phyloP scores from a whole-genome alignment of 2,329 filamentous ascomycete species.

The Karstenula rhodostoma region DNA sequence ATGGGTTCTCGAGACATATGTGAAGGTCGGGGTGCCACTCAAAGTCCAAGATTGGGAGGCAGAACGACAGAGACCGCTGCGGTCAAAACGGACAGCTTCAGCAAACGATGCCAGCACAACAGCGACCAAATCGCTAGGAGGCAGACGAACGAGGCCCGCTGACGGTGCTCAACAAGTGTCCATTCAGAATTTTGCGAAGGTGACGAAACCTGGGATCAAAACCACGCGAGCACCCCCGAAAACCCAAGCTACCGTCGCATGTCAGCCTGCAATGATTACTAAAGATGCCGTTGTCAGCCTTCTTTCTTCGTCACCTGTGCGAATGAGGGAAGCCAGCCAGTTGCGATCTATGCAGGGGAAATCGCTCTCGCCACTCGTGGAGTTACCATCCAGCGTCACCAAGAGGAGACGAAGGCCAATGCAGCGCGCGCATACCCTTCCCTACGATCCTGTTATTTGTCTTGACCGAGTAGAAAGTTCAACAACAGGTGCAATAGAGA shows the following conservation, averaged over 20 bases:
- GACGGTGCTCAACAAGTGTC: slow-evolving; percentile 29
- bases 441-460: slow-evolving; percentile 21
- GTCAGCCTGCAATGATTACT: slow-evolving; percentile 10
- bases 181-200: slow-evolving; percentile 43
- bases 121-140: slow-evolving; percentile 30
- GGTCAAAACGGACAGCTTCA: slow-evolving; percentile 32
- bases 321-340: not conserved
- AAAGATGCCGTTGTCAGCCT: slow-evolving; percentile 33
- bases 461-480: slow-evolving; percentile 30
- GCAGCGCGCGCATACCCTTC: slow-evolving; percentile 46
- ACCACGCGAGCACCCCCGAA: slow-evolving; percentile 31
- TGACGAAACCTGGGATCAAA: slow-evolving; percentile 45
- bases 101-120: slow-evolving; percentile 30
- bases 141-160: slow-evolving; percentile 33
- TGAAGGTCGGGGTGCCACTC: slow-evolving; percentile 70
- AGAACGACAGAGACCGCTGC: slow-evolving; percentile 30
- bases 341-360: slow-evolving; percentile 20
- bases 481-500: slow-evolving; percentile 34
- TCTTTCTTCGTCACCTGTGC: slow-evolving; percentile 40
- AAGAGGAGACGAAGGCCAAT: slow-evolving; percentile 42
- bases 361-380: slow-evolving; percentile 29
- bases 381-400: slow-evolving; percentile 40
- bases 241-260: slow-evolving; percentile 19
- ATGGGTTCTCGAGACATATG: slow-evolving; percentile 74
- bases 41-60: slow-evolving; percentile 72